These are phyloP conservation scores for Pichia sp. DNA, from an alignment of 1,139 yeast genomes.

Conservation along the genomic window DNA sequence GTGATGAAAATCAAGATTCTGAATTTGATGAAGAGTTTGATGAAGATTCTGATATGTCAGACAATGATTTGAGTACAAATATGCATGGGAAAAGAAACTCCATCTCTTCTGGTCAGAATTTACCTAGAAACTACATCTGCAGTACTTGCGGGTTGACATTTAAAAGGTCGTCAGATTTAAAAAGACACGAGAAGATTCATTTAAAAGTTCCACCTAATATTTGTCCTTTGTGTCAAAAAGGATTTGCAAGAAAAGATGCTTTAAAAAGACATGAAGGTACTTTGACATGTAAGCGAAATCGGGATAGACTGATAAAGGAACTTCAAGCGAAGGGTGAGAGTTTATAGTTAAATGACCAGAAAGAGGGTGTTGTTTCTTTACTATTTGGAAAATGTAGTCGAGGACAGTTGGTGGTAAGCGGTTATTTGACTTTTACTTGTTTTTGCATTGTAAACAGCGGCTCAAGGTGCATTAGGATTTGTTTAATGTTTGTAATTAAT, in stretches of 20 bases:
- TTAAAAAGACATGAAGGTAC: conserved; percentile 67
- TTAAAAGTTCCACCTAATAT: conserved; percentile 51
- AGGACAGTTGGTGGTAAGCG: too few species aligned
- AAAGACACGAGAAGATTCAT: conserved; percentile 47
- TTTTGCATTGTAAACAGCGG: too few species aligned
- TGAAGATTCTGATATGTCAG: background rate
- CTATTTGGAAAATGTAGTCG: too few species aligned
- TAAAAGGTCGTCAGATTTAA: conserved; percentile 54
- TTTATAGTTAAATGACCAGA: background rate
- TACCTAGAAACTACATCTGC: conserved; percentile 31
- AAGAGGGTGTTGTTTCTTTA: too few species aligned
- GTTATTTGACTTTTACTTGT: too few species aligned
- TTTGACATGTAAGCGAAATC: conserved; percentile 61
- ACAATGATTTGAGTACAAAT: background rate
- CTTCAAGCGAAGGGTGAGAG: conserved; percentile 2
- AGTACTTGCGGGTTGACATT: conserved; percentile 46
- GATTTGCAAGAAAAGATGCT: conserved; percentile 78
- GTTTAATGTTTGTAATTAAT: too few species aligned
- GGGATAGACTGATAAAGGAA: conserved; percentile 34
- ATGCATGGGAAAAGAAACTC: background rate
- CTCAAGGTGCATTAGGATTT: too few species aligned
- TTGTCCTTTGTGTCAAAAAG: conserved; percentile 69
- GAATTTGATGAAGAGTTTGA: background rate
- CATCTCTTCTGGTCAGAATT: too few species aligned
- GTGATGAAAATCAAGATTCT: background rate